Percentiles rank a stretch among this genome's conserved stretches.
phyloP scores from a whole-genome alignment of 108 stramenopile species.

The Aurantiochytrium sp. region DNA sequence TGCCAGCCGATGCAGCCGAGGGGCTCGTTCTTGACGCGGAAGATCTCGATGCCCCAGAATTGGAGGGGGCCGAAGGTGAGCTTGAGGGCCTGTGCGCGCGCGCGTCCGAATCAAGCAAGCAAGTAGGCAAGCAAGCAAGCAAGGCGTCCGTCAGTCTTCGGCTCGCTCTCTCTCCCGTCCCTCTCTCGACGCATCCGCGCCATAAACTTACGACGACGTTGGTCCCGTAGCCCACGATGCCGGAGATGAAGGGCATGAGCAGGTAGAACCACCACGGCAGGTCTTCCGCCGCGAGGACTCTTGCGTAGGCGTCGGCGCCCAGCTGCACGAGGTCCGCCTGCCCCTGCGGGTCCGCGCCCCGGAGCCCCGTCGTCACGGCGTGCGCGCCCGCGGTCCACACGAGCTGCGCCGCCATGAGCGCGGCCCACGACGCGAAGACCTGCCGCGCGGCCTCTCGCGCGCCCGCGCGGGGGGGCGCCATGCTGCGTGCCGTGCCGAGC shows the following conservation, averaged over 20 bases:
- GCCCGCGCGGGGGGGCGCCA: no score
- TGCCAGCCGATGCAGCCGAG: slow-evolving; percentile 62
- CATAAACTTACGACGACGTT: slow-evolving; percentile 37
- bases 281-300: no score
- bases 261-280: slow-evolving; percentile 39
- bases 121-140: background rate
- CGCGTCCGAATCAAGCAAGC: no score
- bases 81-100: slow-evolving; percentile 41
- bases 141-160: background rate
- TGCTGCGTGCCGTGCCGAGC: no score
- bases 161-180: background rate
- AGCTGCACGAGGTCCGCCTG: no score
- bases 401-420: no score
- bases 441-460: no score
- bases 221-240: slow-evolving; percentile 41
- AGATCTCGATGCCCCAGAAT: slow-evolving; percentile 47
- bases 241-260: slow-evolving; percentile 48
- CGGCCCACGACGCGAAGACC: no score
- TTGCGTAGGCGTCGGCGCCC: no score
- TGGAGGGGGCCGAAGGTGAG: slow-evolving; percentile 43
- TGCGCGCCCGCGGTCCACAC: no score
- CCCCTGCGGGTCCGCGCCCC: no score
- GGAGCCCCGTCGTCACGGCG: no score
- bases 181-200: background rate
- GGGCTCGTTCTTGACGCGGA: slow-evolving; percentile 42